Evolutionary conservation across 306 rosid species (phyloP).

Genomic region (Trifolium repens): DNA sequence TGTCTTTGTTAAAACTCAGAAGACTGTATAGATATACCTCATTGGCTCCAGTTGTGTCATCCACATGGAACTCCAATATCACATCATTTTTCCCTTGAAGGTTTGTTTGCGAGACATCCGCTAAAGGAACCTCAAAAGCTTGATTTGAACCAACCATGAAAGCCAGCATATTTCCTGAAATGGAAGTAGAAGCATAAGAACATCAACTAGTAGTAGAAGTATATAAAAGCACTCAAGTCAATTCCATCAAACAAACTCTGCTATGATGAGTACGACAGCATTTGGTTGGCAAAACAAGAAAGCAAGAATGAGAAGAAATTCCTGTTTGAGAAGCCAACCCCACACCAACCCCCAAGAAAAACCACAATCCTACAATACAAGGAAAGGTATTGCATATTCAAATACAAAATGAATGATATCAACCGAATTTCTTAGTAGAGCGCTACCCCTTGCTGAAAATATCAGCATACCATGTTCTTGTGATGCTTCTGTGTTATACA

Average conservation of each 20-base stretch:
- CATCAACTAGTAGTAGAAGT: conserved; percentile 12
- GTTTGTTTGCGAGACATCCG: conserved; percentile 93
- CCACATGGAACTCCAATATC: conserved; percentile 93
- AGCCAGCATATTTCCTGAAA: conserved; percentile 85
- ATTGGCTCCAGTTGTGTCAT: conserved; percentile 96
- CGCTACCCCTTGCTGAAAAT: neutral
- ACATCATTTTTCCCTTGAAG: conserved; percentile 98
- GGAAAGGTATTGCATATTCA: conserved; percentile 14
- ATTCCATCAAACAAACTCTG: conserved; percentile 6
- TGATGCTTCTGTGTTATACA: conserved; percentile 3
- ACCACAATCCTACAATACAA: neutral
- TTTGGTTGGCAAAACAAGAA: conserved; percentile 24
- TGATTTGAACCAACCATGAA: conserved; percentile 93
- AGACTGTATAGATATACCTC: conserved; percentile 61
- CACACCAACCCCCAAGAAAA: neutral
- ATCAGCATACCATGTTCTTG: neutral
- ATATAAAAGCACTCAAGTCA: conserved; percentile 20
- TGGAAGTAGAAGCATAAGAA: conserved; percentile 35
- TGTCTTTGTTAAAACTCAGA: neutral
- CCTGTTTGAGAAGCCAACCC: conserved; percentile 4
- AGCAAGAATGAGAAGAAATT: conserved; percentile 26
- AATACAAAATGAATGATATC: conserved; percentile 8
- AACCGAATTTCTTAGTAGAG: conserved; percentile 7
- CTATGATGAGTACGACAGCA: conserved; percentile 8
- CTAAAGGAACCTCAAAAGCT: conserved; percentile 97